Percentiles rank a stretch among this genome's conserved stretches.
These are phyloP conservation scores for Haplosporangium gracile DNA, from an alignment of 192 early-diverging fungal genomes.

Conservation along the genomic window DNA sequence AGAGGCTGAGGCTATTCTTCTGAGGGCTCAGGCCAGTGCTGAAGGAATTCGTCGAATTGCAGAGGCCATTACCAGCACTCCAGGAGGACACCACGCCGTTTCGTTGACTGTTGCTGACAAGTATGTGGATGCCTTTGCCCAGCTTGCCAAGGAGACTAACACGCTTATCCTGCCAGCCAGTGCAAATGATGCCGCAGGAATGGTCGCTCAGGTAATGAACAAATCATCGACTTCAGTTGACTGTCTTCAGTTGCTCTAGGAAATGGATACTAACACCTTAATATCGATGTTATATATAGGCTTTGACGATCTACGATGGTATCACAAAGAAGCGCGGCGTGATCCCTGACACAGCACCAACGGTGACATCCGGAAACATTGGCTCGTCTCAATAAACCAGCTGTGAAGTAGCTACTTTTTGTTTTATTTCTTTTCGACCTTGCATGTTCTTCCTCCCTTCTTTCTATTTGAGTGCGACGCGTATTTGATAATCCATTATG, in stretches of 20 bases:
- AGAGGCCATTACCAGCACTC: conserved; percentile 72
- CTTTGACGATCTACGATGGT: conserved; percentile 64
- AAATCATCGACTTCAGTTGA: background rate
- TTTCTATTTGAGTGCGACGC: too few species aligned
- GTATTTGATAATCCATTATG: background rate
- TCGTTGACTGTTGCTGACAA: conserved; percentile 94
- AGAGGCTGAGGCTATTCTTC: conserved; percentile 91
- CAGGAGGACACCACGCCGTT: conserved; percentile 86
- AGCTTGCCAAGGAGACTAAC: conserved; percentile 92
- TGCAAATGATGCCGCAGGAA: conserved; percentile 84
- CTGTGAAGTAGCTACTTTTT: background rate
- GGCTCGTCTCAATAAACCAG: background rate
- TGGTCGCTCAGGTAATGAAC: conserved; percentile 85
- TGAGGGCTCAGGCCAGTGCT: conserved; percentile 87
- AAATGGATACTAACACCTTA: background rate
- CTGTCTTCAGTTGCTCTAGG: background rate
- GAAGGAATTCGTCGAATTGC: conserved; percentile 87
- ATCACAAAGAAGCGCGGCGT: conserved; percentile 60
- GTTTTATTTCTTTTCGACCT: background rate
- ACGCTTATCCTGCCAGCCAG: conserved; percentile 91
- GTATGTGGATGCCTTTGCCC: conserved; percentile 95
- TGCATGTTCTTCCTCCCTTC: background rate
- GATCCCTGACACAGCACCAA: background rate
- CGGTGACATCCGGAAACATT: background rate
- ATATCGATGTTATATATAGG: conserved; percentile 16